Evolutionary conservation across 1,284 basidiomycete genomes (phyloP).

Genomic region (Athelia psychrophila): DNA sequence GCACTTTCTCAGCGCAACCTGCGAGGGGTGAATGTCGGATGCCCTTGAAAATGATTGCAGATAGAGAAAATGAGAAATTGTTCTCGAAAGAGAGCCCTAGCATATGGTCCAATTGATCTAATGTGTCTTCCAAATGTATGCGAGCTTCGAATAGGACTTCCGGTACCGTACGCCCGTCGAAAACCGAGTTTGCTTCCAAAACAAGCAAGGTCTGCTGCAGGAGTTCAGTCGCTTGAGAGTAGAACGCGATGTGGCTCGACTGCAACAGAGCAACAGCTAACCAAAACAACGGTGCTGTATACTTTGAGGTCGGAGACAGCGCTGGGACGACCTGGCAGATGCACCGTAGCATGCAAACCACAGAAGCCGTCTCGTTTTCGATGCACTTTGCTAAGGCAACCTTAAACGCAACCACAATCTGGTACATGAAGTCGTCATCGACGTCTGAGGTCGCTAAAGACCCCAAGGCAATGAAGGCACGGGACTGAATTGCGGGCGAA

Average conservation of each 20-base stretch:
- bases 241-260: slow-evolving; percentile 72
- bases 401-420: slow-evolving; percentile 82
- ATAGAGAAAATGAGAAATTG: slow-evolving; percentile 79
- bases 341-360: slow-evolving; percentile 86
- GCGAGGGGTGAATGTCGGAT: slow-evolving; percentile 67
- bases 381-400: slow-evolving; percentile 59
- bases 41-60: slow-evolving; percentile 84
- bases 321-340: slow-evolving; percentile 76
- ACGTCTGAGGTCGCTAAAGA: slow-evolving; percentile 77
- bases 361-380: slow-evolving; percentile 71
- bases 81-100: slow-evolving; percentile 77
- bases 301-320: slow-evolving; percentile 66
- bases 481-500: slow-evolving; percentile 85
- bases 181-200: slow-evolving; percentile 58
- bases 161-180: slow-evolving; percentile 53
- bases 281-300: slow-evolving; percentile 80
- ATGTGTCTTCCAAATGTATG: slow-evolving; percentile 61
- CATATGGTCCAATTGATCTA: slow-evolving; percentile 70
- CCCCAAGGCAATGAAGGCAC: slow-evolving; percentile 86
- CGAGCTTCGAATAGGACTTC: slow-evolving; percentile 67
- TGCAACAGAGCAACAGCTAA: slow-evolving; percentile 80
- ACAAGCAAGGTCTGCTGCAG: slow-evolving; percentile 68
- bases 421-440: slow-evolving; percentile 87
- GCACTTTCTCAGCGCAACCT: slow-evolving; percentile 53
- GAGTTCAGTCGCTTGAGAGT: slow-evolving; percentile 65